Evolutionary conservation across 345 rosid genomes (phyloP).

Genomic region (Arabis alpina): DNA sequence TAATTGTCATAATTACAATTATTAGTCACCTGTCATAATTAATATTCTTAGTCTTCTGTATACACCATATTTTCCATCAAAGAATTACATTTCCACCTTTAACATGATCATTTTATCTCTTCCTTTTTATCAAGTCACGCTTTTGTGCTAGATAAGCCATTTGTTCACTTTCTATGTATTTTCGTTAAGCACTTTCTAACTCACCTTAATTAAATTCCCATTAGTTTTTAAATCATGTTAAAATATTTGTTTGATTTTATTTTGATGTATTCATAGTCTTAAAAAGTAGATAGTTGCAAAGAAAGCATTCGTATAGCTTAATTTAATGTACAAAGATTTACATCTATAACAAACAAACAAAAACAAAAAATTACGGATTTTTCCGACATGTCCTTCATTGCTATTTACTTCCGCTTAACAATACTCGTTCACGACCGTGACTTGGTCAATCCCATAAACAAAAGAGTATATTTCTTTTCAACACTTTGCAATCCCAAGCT

Average conservation of each 20-base stretch:
- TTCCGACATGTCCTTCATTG: constrained; percentile 18
- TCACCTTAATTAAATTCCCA: neutral
- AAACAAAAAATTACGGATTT: neutral
- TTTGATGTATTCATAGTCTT: neutral
- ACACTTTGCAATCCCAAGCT: constrained; percentile 28
- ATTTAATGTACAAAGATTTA: neutral
- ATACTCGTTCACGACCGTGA: constrained; percentile 29
- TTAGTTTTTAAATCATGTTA: neutral
- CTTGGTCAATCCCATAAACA: constrained; percentile 28
- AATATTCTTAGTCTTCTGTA: constrained; percentile 20
- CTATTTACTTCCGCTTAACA: constrained; percentile 7
- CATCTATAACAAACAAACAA: neutral
- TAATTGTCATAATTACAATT: constrained; percentile 29
- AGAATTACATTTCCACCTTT: constrained; percentile 21
- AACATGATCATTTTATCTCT: constrained; percentile 33
- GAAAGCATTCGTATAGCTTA: neutral
- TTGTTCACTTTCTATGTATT: neutral
- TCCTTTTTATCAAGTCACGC: constrained; percentile 26
- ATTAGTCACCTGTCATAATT: constrained; percentile 14
- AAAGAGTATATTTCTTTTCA: constrained; percentile 8
- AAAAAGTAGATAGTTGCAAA: neutral
- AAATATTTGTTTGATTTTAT: neutral
- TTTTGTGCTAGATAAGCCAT: constrained; percentile 20
- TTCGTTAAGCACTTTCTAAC: constrained; percentile 3
- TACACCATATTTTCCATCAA: constrained; percentile 19